Percentiles rank a stretch among this genome's conserved stretches.
Evolutionary conservation across 78 protist genomes (phyloP).

Genomic region (Speleostelium caveatum): DNA sequence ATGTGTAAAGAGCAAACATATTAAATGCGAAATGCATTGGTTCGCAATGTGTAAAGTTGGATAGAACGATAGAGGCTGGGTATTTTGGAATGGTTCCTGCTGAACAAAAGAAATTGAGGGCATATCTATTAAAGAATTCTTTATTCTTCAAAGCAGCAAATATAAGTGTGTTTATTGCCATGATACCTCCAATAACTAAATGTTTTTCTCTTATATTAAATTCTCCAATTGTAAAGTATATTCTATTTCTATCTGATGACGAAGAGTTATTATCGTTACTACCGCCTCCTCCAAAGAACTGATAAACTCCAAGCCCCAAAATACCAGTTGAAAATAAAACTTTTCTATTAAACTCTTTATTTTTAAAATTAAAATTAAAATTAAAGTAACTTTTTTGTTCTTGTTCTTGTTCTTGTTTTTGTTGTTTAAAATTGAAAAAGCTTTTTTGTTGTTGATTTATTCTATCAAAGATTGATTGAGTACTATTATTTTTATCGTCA

Average conservation of each 20-base stretch:
- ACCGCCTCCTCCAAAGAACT: neutral
- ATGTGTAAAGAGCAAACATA: conserved; percentile 35
- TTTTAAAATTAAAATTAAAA: neutral
- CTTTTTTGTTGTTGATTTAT: neutral
- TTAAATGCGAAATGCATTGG: conserved; percentile 32
- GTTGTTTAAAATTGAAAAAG: neutral
- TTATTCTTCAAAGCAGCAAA: neutral
- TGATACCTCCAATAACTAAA: conserved; percentile 12
- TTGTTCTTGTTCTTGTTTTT: neutral
- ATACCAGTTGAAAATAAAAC: conserved; percentile 16
- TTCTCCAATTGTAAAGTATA: neutral
- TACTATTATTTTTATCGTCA: neutral
- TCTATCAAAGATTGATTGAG: neutral
- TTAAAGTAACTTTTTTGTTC: neutral
- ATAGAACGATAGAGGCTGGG: conserved; percentile 30
- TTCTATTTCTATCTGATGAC: neutral
- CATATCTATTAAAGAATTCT: conserved; percentile 3
- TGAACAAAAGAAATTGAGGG: conserved; percentile 20
- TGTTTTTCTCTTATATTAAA: neutral
- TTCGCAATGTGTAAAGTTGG: conserved; percentile 55
- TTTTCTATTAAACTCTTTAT: neutral
- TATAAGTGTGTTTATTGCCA: conserved; percentile 1
- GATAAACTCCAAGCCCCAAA: neutral
- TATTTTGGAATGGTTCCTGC: neutral
- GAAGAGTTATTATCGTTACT: no score